Conservation (phyloP, 352 stramenopile genomes). For the Aphanomyces invadans region DNA sequence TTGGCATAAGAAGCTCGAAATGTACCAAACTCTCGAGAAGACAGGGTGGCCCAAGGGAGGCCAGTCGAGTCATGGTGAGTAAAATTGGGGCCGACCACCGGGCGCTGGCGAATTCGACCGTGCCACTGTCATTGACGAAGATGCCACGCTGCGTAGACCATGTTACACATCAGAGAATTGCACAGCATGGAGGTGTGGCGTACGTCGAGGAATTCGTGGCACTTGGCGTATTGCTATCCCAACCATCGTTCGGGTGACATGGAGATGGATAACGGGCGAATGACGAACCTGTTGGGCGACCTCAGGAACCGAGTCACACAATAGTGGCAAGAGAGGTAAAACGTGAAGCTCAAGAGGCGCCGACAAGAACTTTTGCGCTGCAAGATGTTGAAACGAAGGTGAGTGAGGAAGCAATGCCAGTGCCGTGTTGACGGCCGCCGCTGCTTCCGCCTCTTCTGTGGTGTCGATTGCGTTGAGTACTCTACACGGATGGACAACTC, state of each 20-base stretch:
- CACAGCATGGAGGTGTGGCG: not conserved
- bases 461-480: not conserved
- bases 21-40: no score
- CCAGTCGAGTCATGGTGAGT: not conserved
- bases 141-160: constrained; percentile 1
- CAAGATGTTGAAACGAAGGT: not conserved
- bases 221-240: constrained; percentile 5
- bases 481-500: not conserved
- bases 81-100: not conserved
- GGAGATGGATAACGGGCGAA: not conserved
- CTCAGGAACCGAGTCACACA: no score
- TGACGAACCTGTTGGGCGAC: not conserved
- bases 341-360: not conserved
- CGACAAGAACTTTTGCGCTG: not conserved
- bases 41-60: not conserved
- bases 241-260: not conserved
- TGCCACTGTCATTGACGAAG: not conserved
- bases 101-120: not conserved
- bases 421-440: not conserved
- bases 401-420: not conserved
- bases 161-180: no score
- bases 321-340: not conserved
- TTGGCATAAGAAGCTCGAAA: no score
- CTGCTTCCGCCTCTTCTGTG: not conserved
- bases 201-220: constrained; percentile 8